phyloP scores from a whole-genome alignment of 352 stramenopile species.

The Albugo candida region DNA sequence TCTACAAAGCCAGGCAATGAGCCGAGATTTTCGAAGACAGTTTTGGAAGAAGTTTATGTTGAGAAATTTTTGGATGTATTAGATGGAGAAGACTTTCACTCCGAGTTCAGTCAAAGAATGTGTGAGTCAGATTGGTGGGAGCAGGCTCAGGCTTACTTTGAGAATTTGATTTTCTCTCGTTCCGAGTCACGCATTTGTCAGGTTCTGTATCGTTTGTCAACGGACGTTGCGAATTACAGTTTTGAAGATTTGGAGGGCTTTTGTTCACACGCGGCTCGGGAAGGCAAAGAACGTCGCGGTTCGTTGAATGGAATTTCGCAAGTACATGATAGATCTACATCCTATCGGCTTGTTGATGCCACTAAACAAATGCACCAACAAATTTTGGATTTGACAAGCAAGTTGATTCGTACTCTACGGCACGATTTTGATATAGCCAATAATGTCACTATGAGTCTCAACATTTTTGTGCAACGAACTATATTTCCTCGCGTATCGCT shows the following conservation, averaged over 20 bases:
- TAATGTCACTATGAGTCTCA: constrained; percentile 64
- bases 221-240: constrained; percentile 33
- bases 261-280: too few species aligned
- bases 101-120: constrained; percentile 66
- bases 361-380: constrained; percentile 14
- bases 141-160: constrained; percentile 68
- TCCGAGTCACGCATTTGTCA: constrained; percentile 47
- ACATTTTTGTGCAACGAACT: constrained; percentile 52
- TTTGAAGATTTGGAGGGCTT: constrained; percentile 28
- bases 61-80: constrained; percentile 59
- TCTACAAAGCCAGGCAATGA: too few species aligned
- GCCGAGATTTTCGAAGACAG: too few species aligned
- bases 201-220: constrained; percentile 41
- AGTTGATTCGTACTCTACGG: constrained; percentile 39
- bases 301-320: background rate
- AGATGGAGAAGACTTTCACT: constrained; percentile 64
- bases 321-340: too few species aligned
- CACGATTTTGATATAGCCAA: constrained; percentile 45
- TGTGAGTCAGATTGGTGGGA: constrained; percentile 61
- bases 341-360: background rate
- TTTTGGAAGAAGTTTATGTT: constrained; percentile 39
- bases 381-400: constrained; percentile 56
- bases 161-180: constrained; percentile 63
- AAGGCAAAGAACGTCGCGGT: background rate
- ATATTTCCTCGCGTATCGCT: constrained; percentile 50